Base-by-base conservation (phyloP, 306 rosid genomes). In the Cucumis hystrix region DNA sequence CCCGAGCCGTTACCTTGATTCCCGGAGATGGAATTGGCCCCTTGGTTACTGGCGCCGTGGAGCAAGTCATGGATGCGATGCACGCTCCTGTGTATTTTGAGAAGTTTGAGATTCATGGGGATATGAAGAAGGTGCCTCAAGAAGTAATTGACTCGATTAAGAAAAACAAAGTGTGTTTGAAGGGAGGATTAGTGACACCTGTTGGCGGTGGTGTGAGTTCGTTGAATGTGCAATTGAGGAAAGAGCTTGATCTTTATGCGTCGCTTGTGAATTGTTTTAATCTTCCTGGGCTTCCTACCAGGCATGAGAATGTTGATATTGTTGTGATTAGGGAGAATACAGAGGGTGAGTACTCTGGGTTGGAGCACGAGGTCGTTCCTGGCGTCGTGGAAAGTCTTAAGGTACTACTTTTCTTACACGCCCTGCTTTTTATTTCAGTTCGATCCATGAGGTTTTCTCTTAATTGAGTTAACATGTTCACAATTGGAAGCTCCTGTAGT, bases 361-460 rank as follows among this genome's bases (percentile, higher is more conserved):
- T 90, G 61, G 98, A 92, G 69, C 97, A 92, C 49, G 96, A 92
- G 87, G 96, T 92, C 45, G 91, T 92, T 84, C 97, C 97, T 4
- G 97, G 97, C 35, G 97, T 92, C 14, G 97, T 92, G 1, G 97
- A 92, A 79, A 92, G 98, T 80, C 98, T 92, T 54, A 90, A 92
- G 98, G 98, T 88, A 54, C 21, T 78, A 4, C 13, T 21, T 5
- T 28, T 37, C 25, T 23, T 61, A 45, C 54, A 15, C 51, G n/a
- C 16, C 30, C 1, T 47, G 52, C 54, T 56, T 3, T 16, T 23
- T 75, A 3, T 75, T 59, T 58, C 5, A 39, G 0, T 41, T 40
- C 2, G 11, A 25, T 41, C 9, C 54, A 0, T 7, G 10, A 4
- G 39, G 5, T 56, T 18, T 33, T 37, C 15, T 47, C 47, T 17